Evolutionary conservation across 257 asterid genomes (phyloP).

Genomic region (Solanum gandarillasii): DNA sequence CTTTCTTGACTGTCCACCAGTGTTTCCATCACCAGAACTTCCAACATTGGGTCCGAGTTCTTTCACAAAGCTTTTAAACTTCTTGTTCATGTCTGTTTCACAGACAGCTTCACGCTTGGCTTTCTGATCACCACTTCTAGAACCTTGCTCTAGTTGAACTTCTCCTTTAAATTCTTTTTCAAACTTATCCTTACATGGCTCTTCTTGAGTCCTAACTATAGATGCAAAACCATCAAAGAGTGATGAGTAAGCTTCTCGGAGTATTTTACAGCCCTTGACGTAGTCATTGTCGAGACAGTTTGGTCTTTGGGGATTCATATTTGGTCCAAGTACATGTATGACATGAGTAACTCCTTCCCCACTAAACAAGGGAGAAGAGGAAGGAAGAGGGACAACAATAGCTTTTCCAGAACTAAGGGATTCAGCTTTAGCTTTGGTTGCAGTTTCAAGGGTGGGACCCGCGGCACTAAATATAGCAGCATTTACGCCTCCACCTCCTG

Average conservation of each 20-base stretch:
- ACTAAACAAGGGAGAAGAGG: constrained; percentile 54
- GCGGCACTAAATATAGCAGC: constrained; percentile 85
- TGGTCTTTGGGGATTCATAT: constrained; percentile 88
- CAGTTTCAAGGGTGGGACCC: constrained; percentile 58
- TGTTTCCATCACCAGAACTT: constrained; percentile 3
- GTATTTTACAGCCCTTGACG: constrained; percentile 55
- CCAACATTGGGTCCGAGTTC: constrained; percentile 20
- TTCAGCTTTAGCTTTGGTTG: constrained; percentile 66
- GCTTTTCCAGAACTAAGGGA: constrained; percentile 64
- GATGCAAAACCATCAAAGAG: constrained; percentile 74
- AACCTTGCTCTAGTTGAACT: constrained; percentile 8
- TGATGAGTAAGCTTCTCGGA: constrained; percentile 74
- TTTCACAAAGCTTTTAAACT: constrained; percentile 22
- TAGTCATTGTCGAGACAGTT: constrained; percentile 69
- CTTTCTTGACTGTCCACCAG: constrained; percentile 18
- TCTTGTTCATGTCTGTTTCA: constrained; percentile 41
- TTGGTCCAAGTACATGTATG: constrained; percentile 94
- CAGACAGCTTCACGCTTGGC: constrained; percentile 33
- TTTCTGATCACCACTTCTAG: constrained; percentile 29
- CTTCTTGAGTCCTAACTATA: constrained; percentile 19
- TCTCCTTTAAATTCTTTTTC: constrained; percentile 4
- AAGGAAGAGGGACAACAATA: constrained; percentile 60
- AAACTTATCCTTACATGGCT: neutral
- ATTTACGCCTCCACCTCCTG: constrained; percentile 95
- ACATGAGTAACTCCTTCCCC: constrained; percentile 82